These are phyloP conservation scores for Aphanomyces invadans DNA, from an alignment of 352 stramenopile species.

Conservation along the genomic window DNA sequence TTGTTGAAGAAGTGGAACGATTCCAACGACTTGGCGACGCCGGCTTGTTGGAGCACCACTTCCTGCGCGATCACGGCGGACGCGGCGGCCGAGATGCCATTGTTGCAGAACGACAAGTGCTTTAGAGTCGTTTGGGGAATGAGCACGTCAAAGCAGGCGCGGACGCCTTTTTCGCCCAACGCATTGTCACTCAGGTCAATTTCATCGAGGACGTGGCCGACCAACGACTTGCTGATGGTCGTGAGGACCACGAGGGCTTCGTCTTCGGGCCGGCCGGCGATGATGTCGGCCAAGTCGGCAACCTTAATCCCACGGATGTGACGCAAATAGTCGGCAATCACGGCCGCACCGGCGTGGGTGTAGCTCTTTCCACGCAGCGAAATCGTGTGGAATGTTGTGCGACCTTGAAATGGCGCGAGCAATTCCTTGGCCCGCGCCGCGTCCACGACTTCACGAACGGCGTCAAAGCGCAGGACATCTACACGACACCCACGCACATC, in stretches of 20 bases:
- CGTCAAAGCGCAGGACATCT: slow-evolving; percentile 46
- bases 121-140: slow-evolving; percentile 55
- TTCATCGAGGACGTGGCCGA: slow-evolving; percentile 60
- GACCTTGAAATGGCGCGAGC: slow-evolving; percentile 36
- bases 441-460: slow-evolving; percentile 63
- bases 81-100: slow-evolving; percentile 63
- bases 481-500: slow-evolving; percentile 1
- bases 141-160: slow-evolving; percentile 63
- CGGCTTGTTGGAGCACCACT: slow-evolving; percentile 54
- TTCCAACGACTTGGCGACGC: slow-evolving; percentile 40
- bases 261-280: slow-evolving; percentile 84
- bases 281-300: slow-evolving; percentile 88
- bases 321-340: slow-evolving; percentile 50
- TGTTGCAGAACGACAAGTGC: slow-evolving; percentile 66
- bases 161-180: slow-evolving; percentile 65
- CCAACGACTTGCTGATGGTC: slow-evolving; percentile 69
- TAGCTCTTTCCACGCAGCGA: slow-evolving; percentile 74
- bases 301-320: slow-evolving; percentile 45
- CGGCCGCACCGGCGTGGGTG: slow-evolving; percentile 51
- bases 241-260: slow-evolving; percentile 83
- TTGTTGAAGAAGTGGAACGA: slow-evolving; percentile 85
- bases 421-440: slow-evolving; percentile 42
- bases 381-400: slow-evolving; percentile 34
- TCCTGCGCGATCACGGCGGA: slow-evolving; percentile 53
- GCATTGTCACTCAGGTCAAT: slow-evolving; percentile 84